Evolutionary conservation across 495 filamentous ascomycete genomes (phyloP).

Genomic region (Talaromyces thailandensis): DNA sequence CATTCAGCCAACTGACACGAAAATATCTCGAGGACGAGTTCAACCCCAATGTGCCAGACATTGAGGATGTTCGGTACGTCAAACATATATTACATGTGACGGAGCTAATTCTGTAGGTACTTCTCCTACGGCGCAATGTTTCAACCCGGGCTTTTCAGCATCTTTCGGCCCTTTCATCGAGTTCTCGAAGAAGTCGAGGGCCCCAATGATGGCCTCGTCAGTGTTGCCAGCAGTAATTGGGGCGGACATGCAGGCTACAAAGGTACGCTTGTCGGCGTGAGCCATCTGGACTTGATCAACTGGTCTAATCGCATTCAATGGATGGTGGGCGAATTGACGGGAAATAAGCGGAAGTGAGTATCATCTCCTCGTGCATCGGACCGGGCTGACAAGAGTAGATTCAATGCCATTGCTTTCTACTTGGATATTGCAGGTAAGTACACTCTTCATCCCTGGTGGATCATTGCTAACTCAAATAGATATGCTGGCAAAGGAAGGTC

Average conservation of each 20-base stretch:
- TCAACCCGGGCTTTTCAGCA: slow-evolving; percentile 55
- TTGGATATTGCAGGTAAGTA: slow-evolving; percentile 69
- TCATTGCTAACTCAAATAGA: slow-evolving; percentile 25
- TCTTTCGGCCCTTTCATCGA: slow-evolving; percentile 63
- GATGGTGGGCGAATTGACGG: slow-evolving; percentile 56
- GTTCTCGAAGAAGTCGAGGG: slow-evolving; percentile 67
- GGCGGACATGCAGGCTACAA: slow-evolving; percentile 64
- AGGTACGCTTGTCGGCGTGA: slow-evolving; percentile 80
- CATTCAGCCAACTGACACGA: slow-evolving; percentile 72
- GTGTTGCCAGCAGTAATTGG: slow-evolving; percentile 77
- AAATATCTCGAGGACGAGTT: slow-evolving; percentile 76
- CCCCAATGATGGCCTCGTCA: slow-evolving; percentile 88
- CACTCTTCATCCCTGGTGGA: background rate
- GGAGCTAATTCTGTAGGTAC: slow-evolving; percentile 41
- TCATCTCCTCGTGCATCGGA: background rate
- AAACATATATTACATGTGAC: background rate
- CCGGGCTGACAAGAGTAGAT: slow-evolving; percentile 39
- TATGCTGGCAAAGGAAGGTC: slow-evolving; percentile 67
- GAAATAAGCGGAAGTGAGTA: slow-evolving; percentile 59
- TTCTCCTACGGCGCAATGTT: slow-evolving; percentile 85
- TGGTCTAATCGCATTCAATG: slow-evolving; percentile 83
- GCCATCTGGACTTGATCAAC: slow-evolving; percentile 90
- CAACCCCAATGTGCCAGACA: slow-evolving; percentile 71
- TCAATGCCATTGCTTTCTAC: slow-evolving; percentile 95
- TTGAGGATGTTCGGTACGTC: slow-evolving; percentile 52